Evolutionary conservation across 2,329 filamentous ascomycete species (phyloP).

Genomic region (Beauveria sp.): DNA sequence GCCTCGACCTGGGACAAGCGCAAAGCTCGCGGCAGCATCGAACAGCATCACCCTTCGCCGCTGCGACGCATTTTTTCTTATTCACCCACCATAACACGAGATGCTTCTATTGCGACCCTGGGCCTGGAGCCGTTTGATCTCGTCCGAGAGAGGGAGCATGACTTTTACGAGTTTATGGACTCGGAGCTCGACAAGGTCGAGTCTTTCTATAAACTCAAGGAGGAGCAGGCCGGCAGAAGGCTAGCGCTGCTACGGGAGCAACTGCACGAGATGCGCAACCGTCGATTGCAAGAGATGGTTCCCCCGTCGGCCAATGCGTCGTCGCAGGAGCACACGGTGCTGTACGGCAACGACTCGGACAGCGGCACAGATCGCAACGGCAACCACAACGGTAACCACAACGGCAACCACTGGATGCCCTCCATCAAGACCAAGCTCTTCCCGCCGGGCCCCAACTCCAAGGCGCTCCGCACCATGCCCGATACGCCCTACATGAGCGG

Average conservation of each 20-base stretch:
- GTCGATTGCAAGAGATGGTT: slow-evolving; percentile 58
- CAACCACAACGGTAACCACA: neutral
- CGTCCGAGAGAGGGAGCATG: slow-evolving; percentile 65
- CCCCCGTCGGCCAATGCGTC: neutral
- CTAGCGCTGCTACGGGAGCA: slow-evolving; percentile 69
- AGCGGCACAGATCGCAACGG: slow-evolving; percentile 15
- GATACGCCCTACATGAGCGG: slow-evolving; percentile 37
- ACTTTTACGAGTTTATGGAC: slow-evolving; percentile 84
- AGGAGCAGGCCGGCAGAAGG: slow-evolving; percentile 72
- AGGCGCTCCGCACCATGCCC: slow-evolving; percentile 46
- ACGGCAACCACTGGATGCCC: slow-evolving; percentile 34
- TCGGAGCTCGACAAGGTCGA: slow-evolving; percentile 86
- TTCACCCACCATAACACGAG: slow-evolving; percentile 16
- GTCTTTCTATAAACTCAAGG: slow-evolving; percentile 78
- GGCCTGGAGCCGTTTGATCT: slow-evolving; percentile 45
- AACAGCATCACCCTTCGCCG: slow-evolving; percentile 23
- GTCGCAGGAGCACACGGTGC: slow-evolving; percentile 27
- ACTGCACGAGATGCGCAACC: slow-evolving; percentile 86
- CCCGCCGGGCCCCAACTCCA: slow-evolving; percentile 53
- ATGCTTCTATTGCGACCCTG: slow-evolving; percentile 24
- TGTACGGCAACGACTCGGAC: slow-evolving; percentile 17
- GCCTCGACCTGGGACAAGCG: neutral
- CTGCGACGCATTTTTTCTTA: slow-evolving; percentile 29
- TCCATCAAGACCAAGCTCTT: slow-evolving; percentile 49
- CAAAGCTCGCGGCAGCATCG: slow-evolving; percentile 5